Conservation (phyloP, 306 rosid genomes). For the Glycine latifolia region DNA sequence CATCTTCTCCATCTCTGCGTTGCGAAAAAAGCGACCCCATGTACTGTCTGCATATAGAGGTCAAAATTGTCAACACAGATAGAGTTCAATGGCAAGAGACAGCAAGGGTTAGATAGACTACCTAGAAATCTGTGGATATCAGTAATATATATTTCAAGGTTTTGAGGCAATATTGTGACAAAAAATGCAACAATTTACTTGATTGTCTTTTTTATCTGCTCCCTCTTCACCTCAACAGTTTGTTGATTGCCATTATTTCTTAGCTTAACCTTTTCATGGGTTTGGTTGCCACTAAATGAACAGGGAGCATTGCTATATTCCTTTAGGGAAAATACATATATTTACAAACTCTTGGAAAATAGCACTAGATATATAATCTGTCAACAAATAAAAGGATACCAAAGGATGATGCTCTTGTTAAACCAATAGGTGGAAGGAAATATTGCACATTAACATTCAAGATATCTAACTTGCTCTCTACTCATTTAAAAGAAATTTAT, state of each 20-base stretch:
- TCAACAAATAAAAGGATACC: conserved; percentile 8
- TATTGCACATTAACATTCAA: conserved; percentile 17
- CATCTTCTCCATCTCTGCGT: conserved; percentile 96
- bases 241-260: not conserved
- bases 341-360: conserved; percentile 10
- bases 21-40: conserved; percentile 96
- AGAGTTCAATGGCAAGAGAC: conserved; percentile 16
- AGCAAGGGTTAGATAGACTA: not conserved
- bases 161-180: not conserved
- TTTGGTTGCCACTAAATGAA: conserved; percentile 16
- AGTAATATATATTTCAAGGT: conserved; percentile 25
- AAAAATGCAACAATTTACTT: conserved; percentile 20
- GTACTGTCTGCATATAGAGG: conserved; percentile 78
- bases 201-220: conserved; percentile 12
- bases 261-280: conserved; percentile 25
- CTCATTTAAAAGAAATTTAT: not conserved
- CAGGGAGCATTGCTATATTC: conserved; percentile 8
- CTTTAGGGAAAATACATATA: not conserved
- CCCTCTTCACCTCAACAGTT: conserved; percentile 11
- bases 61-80: conserved; percentile 35
- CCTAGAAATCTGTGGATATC: conserved; percentile 11
- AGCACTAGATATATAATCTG: conserved; percentile 1
- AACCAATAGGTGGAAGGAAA: conserved; percentile 11
- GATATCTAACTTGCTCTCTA: not conserved
- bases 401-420: conserved; percentile 17